A percentile compares a stretch with the other conserved stretches of the same genome.
These are phyloP conservation scores for Saccharomyces hybrid DNA, from an alignment of 1,139 yeast genomes.

Conservation along the genomic window DNA sequence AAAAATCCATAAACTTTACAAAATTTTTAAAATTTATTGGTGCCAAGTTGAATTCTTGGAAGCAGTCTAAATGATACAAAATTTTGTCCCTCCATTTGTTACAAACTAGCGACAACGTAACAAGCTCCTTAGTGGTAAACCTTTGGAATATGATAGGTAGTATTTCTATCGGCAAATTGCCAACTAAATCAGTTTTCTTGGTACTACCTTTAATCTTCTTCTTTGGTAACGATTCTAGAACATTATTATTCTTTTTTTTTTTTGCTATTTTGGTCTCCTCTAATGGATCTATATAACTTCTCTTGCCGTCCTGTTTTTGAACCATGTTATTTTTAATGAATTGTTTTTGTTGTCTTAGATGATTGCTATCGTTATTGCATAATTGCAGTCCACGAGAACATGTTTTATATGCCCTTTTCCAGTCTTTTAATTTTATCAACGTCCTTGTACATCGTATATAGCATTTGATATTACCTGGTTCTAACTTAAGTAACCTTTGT, in stretches of 20 bases:
- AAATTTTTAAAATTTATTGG: conserved; percentile 12
- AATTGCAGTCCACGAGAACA: background rate
- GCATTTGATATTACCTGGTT: conserved; percentile 53
- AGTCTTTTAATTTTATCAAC: background rate
- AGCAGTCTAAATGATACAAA: conserved; percentile 4
- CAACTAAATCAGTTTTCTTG: conserved; percentile 17
- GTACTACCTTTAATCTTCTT: background rate
- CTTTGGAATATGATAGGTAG: conserved; percentile 14
- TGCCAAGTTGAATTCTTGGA: conserved; percentile 14
- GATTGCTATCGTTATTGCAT: background rate
- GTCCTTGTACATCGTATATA: conserved; percentile 36
- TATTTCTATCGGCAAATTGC: conserved; percentile 22
- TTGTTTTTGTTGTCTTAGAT: background rate
- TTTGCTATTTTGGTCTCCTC: conserved; percentile 7
- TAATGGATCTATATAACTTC: conserved; percentile 19
- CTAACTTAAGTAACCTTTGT: conserved; percentile 36
- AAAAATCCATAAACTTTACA: background rate
- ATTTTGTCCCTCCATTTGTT: conserved; percentile 21
- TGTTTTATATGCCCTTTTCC: background rate
- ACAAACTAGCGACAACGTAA: conserved; percentile 15
- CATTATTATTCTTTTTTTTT: conserved; percentile 1
- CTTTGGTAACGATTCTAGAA: background rate
- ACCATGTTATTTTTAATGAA: background rate
- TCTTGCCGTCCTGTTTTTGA: conserved; percentile 2
- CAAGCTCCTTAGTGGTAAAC: conserved; percentile 17